Evolutionary conservation across 2,329 filamentous ascomycete genomes (phyloP), one percentile per base, ranked within the genome.

Genomic region (Emergomyces pasteurianus): DNA sequence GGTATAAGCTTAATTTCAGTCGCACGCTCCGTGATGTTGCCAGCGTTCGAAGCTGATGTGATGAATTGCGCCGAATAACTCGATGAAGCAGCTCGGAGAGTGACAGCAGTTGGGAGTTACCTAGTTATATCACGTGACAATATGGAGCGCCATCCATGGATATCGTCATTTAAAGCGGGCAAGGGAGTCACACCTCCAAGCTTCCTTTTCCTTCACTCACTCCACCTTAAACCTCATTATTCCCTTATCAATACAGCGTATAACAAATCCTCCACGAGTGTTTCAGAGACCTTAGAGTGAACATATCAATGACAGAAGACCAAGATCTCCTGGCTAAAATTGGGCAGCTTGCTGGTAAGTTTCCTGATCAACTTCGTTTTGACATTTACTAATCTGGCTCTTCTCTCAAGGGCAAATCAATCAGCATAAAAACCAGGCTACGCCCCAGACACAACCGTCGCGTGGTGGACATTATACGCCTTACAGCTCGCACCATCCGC

Each of bases 391-490:
- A 31, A 57, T 58, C 60, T 40, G 36, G 3, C 8, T 10, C 2
- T 31, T 47, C 62, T 50, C 50, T 46, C 10, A 65, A 90, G 88
- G 87, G 66, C 86, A 89, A 74, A 92, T 94, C 71, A 91, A 91
- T 71, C 84, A 86, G 58, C 86, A 89, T 76, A 91, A 89, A 73
- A 88, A 83, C 64, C 82, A 86, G 63, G 61, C 59, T 7, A 59
- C 61, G 6, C 5, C 49, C 26, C 42, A 58, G 18, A 2, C 58
- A 42, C 34, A 52, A 26, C 42, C 68, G 1, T 67, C 67, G 14
- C 63, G 60, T 50, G 65, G 66, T 36, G 67, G 68, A 42, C 65
- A 67, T 31, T 66, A 61, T 50, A 67, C 71, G 31, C 62, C 71
- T 23, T 67, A 67, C 55, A 58, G 56, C 28, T 63, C 69, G 7